Evolutionary conservation across 108 stramenopile species (phyloP).

Genomic region (Tribonema minus): DNA sequence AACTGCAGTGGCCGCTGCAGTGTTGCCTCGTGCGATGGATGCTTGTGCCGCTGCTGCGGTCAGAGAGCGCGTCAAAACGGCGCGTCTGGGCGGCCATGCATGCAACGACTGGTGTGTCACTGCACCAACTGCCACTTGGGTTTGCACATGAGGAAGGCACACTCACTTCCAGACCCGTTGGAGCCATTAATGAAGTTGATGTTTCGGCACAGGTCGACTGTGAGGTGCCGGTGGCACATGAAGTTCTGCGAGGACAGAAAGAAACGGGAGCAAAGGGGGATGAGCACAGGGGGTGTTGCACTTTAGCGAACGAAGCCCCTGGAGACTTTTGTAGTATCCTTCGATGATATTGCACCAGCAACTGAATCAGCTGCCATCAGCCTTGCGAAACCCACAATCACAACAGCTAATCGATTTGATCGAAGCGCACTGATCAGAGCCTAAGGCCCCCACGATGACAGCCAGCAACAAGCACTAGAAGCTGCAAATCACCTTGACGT

Average conservation of each 20-base stretch:
- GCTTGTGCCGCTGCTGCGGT: too few relatives aligned
- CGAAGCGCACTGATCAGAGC: background rate
- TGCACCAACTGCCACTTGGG: too few relatives aligned
- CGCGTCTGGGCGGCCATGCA: too few relatives aligned
- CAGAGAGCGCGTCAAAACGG: too few relatives aligned
- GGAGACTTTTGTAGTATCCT: too few relatives aligned
- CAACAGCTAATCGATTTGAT: background rate
- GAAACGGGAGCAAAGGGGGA: background rate
- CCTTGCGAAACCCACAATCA: background rate
- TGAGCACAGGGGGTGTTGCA: too few relatives aligned
- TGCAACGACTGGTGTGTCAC: too few relatives aligned
- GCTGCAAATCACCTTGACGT: background rate
- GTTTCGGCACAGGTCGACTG: constrained; percentile 54
- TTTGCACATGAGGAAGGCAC: too few relatives aligned
- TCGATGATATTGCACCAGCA: background rate
- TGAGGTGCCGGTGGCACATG: constrained; percentile 77
- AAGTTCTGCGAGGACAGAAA: constrained; percentile 67
- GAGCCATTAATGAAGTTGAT: constrained; percentile 92
- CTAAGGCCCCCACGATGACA: background rate
- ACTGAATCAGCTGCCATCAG: background rate
- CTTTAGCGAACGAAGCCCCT: too few relatives aligned
- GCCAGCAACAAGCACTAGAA: background rate
- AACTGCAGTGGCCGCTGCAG: too few relatives aligned
- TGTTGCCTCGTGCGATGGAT: too few relatives aligned
- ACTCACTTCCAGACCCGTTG: constrained; percentile 85